Percentiles rank a stretch among this genome's conserved stretches.
Conservation (phyloP, 805 yeast species). For the Schwanniomyces yamadae region DNA sequence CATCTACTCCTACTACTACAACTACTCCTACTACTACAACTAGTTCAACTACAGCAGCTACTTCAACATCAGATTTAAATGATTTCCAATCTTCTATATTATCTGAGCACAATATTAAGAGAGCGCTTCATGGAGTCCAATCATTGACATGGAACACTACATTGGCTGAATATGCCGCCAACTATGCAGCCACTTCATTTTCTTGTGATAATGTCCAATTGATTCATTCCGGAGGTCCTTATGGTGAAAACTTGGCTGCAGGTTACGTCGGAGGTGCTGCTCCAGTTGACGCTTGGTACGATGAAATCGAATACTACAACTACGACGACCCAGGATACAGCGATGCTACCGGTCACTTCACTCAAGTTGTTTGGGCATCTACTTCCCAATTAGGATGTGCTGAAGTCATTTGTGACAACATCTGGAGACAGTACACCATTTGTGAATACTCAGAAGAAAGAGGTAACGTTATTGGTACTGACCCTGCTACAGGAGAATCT, state of each 20-base stretch:
- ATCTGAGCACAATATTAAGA: constrained; percentile 34
- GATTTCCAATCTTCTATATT: constrained; percentile 31
- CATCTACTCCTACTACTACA: constrained; percentile 7
- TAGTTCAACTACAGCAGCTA: constrained; percentile 14
- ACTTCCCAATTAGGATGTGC: constrained; percentile 69
- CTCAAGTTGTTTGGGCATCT: constrained; percentile 71
- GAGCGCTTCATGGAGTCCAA: constrained; percentile 36
- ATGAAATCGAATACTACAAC: constrained; percentile 57
- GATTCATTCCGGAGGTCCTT: constrained; percentile 61
- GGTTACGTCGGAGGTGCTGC: constrained; percentile 55
- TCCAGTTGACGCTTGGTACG: constrained; percentile 76
- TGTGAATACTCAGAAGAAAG: constrained; percentile 61
- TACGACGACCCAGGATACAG: constrained; percentile 52
- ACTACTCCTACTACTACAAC: constrained; percentile 11
- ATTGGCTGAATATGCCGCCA: constrained; percentile 35
- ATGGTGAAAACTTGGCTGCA: constrained; percentile 78
- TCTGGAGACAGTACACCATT: constrained; percentile 60
- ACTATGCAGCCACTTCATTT: constrained; percentile 51
- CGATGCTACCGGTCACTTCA: constrained; percentile 70
- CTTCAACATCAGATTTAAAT: constrained; percentile 13
- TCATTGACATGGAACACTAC: constrained; percentile 32
- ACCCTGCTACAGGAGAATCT: constrained; percentile 27
- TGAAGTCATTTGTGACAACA: constrained; percentile 43
- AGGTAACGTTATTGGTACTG: constrained; percentile 50
- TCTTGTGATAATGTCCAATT: constrained; percentile 59